These are phyloP conservation scores for Xerocomus spinulosus DNA, from an alignment of 768 basidiomycete species.

Conservation along the genomic window DNA sequence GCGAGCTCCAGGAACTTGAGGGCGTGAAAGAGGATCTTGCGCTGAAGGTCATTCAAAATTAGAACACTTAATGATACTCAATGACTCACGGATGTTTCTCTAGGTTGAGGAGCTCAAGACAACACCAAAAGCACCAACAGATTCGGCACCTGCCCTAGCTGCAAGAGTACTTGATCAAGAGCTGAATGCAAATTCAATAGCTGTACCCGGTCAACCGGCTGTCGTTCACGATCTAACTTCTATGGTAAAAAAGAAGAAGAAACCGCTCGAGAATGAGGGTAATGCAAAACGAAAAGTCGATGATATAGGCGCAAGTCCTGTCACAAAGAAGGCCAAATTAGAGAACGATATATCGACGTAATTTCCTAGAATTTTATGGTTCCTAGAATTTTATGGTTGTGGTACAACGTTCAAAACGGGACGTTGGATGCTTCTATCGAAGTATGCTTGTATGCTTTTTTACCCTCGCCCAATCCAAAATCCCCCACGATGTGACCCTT, in stretches of 20 bases:
- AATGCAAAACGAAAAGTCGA: conserved; percentile 70
- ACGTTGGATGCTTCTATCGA: conserved; percentile 17
- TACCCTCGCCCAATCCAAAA: conserved; percentile 66
- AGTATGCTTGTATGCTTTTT: conserved; percentile 71
- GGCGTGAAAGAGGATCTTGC: conserved; percentile 78
- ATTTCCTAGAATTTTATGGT: conserved; percentile 5
- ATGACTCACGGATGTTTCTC: not conserved
- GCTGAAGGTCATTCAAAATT: conserved; percentile 56
- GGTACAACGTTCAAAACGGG: conserved; percentile 20
- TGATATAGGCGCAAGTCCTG: conserved; percentile 43
- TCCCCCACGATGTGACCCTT: conserved; percentile 84
- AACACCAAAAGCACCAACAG: conserved; percentile 57
- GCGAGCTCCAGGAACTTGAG: conserved; percentile 74
- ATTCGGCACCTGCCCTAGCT: conserved; percentile 64
- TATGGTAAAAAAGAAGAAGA: conserved; percentile 86
- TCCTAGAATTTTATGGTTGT: not conserved
- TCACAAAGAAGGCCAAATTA: conserved; percentile 60
- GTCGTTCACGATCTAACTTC: conserved; percentile 79
- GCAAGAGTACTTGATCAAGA: conserved; percentile 70
- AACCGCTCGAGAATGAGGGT: conserved; percentile 33
- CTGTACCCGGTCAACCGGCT: conserved; percentile 32
- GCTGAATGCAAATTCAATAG: conserved; percentile 44
- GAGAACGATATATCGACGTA: conserved; percentile 34
- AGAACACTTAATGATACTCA: not conserved
- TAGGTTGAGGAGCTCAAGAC: conserved; percentile 91